Evolutionary conservation across 176 grass and related monocot genomes (phyloP), one percentile per base, ranked within the genome.

Genomic region (Chloris gayana): DNA sequence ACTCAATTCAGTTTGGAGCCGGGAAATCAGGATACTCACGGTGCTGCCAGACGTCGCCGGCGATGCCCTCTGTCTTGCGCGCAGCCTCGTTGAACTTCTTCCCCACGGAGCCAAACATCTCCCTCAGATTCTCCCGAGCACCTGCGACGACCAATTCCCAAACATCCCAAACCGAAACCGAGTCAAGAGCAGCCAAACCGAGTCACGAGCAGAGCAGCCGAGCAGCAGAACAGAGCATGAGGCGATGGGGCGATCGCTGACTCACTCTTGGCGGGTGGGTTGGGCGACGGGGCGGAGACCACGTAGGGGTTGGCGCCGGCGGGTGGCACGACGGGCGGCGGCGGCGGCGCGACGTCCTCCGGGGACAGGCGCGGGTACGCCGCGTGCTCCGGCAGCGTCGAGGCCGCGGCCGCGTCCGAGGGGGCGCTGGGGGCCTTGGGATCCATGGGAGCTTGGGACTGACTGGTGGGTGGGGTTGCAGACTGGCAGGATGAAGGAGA

Each of bases 21-120:
- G 1, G 17, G 42, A 22, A 33, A 26, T 38, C 19, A n/a, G 65
- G 30, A 50, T 0, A 81, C 87, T 89, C 82, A 89, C 87, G 22
- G 46, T 89, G 87, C 82, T 85, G 87, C 87, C 87, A 89, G 82
- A 89, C 82, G 78, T 89, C 87, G 12, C 87, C 82, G 58, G 77
- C 87, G 77, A 89, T 85, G 46, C 87, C 87, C 77, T 89, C 82
- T 34, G 87, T 89, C 72, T 89, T 89, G 26, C 87, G 82, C 66
- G 77, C 87, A 17, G 87, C 82, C 22, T 89, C 87, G 71, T 68
- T 42, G 72, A 85, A 81, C 87, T 63, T 89, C 77, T 77, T 89
- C 77, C 87, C 87, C 22, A 85, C 82, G 46, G 18, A 64, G 54
- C 59, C 87, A 37, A 89, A 4, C 87, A 85, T 85, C 27, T 81